A percentile compares a stretch with the other conserved stretches of the same genome.
phyloP scores from a whole-genome alignment of 345 rosid genomes.

The Aethionema arabicum region DNA sequence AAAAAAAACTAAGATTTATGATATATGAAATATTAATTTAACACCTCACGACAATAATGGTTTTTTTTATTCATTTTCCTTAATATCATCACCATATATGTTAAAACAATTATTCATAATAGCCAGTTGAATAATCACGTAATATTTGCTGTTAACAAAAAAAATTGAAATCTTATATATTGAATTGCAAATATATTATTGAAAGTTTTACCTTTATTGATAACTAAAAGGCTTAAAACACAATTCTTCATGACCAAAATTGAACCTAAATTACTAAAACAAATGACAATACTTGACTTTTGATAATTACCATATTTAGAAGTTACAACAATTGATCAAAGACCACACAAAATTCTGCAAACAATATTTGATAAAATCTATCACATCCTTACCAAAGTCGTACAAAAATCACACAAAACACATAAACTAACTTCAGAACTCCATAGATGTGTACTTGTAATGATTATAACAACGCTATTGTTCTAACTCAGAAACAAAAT shows the following conservation, averaged over 20 bases:
- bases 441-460: neutral
- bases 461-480: slow-evolving; percentile 11
- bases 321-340: neutral
- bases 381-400: slow-evolving; percentile 23
- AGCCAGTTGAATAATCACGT: neutral
- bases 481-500: slow-evolving; percentile 25
- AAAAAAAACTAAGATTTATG: no score
- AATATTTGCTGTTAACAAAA: neutral
- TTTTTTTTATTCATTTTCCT: no score
- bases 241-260: slow-evolving; percentile 17
- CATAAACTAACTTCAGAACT: slow-evolving; percentile 9
- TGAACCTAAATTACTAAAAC: slow-evolving; percentile 18
- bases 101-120: neutral
- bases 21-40: no score
- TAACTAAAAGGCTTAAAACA: slow-evolving; percentile 5
- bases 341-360: slow-evolving; percentile 6
- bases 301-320: neutral
- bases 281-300: slow-evolving; percentile 18
- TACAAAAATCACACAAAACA: slow-evolving; percentile 2
- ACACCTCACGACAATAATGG: no score
- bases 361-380: slow-evolving; percentile 16
- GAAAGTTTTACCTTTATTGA: slow-evolving; percentile 6
- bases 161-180: neutral
- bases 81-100: no score
- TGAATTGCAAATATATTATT: slow-evolving; percentile 2